phyloP scores from a whole-genome alignment of 768 basidiomycete genomes.

The Candolleomyces aberdarensis region DNA sequence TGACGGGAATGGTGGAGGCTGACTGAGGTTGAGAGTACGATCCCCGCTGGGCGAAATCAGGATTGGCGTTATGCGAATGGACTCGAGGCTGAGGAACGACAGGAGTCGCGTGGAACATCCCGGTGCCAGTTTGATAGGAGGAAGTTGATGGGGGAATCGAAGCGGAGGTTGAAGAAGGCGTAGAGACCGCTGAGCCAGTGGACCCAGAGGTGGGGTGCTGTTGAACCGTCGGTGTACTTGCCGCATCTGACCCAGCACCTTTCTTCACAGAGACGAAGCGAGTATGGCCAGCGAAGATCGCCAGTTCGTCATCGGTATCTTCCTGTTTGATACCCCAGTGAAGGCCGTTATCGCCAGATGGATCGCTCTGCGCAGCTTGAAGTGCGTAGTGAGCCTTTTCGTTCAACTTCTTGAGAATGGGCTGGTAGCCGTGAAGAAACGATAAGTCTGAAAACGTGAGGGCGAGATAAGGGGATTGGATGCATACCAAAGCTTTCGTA shows the following conservation, averaged over 20 bases:
- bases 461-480: neutral
- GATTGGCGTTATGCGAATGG: neutral
- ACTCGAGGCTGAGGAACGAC: neutral
- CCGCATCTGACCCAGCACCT: constrained; percentile 5
- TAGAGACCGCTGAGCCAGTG: neutral
- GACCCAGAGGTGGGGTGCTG: neutral
- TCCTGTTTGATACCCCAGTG: constrained; percentile 54
- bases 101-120: neutral
- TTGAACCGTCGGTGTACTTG: neutral
- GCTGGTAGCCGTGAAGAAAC: constrained; percentile 30
- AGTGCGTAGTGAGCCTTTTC: constrained; percentile 68
- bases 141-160: neutral
- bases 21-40: neutral
- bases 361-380: constrained; percentile 37
- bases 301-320: constrained; percentile 59
- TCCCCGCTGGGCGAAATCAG: neutral
- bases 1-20: neutral
- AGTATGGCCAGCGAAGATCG: constrained; percentile 67
- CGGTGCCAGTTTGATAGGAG: neutral
- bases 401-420: constrained; percentile 54
- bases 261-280: constrained; percentile 53
- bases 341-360: constrained; percentile 30
- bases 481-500: constrained; percentile 59
- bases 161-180: neutral
- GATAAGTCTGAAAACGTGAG: neutral